Base-by-base conservation (phyloP, 805 yeast species). In the Clavispora phyllophila region DNA sequence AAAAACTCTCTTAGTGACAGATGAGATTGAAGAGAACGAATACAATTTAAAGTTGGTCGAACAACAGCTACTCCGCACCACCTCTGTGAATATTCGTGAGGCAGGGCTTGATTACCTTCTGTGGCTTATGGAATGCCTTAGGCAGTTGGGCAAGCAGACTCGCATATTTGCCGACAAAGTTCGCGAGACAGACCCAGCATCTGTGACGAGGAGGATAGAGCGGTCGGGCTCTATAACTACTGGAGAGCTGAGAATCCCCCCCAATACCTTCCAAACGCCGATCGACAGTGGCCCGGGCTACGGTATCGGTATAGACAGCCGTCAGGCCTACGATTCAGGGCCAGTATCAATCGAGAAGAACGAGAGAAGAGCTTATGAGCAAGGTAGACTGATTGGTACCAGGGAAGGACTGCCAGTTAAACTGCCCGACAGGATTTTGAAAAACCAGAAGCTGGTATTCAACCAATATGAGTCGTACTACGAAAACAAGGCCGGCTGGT, bases 21-120 rank as follows among this genome's bases (percentile, higher is more conserved):
- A 80, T 51, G 65, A 68, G 40, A 54, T 79, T 26, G 84, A 79
- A 54, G 79, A 75, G 47, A 60, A 72, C 42, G 66, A 68, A 34
- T 68, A 72, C 46, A 70, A 77, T 28, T 63, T 76, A n/a, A 76
- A 70, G 42, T 74, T 79, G 18, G 75, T 76, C 6, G 75, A 75
- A 45, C 73, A 67, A 24, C 84, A 80, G 53, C 65, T 71, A 37
- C 61, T 66, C 8, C 65, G 78, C 36, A 65, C 79, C 0, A 71
- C 80, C 18, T 65, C 67, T 35, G 65, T 58, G 22, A 68, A 70
- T 10, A 62, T 80, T 47, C 72, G 66, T 44, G 70, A 68, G 14
- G 60, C 79, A 1, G 53, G 77, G 9, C 56, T 61, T 9, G 79
- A 77, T 36, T 79, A 74, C 50, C 58, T 67, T 15, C 34, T 42